Conservation (phyloP, 73 alveolate species). For the Tetrahymena elliotti region DNA sequence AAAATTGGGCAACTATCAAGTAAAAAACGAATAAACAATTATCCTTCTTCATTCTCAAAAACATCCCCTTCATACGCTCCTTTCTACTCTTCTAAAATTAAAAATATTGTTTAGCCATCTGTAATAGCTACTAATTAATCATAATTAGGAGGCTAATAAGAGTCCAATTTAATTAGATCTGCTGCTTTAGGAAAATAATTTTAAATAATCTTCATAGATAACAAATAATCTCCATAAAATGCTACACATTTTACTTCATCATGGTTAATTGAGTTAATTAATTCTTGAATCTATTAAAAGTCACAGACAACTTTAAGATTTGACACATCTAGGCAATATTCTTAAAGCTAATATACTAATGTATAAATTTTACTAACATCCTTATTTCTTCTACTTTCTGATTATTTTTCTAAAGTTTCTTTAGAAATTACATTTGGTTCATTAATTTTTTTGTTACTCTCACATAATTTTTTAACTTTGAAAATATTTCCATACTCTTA, state of each 20-base stretch:
- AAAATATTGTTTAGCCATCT: background rate
- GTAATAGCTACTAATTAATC: background rate
- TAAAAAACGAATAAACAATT: background rate
- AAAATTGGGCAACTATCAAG: background rate
- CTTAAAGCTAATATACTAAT: background rate
- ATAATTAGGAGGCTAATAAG: background rate
- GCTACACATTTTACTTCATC: background rate
- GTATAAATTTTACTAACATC: background rate
- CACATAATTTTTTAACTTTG: no score
- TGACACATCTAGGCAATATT: background rate
- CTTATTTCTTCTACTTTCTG: no score
- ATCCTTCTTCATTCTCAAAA: background rate
- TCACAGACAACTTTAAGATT: background rate
- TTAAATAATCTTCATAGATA: background rate
- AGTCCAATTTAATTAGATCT: background rate
- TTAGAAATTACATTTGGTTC: no score
- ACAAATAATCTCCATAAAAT: background rate
- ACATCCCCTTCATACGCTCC: background rate
- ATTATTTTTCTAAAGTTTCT: background rate
- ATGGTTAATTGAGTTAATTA: no score
- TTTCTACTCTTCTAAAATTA: background rate
- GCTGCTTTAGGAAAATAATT: background rate
- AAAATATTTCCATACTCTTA: no score
- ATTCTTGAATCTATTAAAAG: no score
- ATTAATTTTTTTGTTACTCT: no score